Evolutionary conservation across 2,329 filamentous ascomycete genomes (phyloP).

Genomic region (Verticillium klebahnii): DNA sequence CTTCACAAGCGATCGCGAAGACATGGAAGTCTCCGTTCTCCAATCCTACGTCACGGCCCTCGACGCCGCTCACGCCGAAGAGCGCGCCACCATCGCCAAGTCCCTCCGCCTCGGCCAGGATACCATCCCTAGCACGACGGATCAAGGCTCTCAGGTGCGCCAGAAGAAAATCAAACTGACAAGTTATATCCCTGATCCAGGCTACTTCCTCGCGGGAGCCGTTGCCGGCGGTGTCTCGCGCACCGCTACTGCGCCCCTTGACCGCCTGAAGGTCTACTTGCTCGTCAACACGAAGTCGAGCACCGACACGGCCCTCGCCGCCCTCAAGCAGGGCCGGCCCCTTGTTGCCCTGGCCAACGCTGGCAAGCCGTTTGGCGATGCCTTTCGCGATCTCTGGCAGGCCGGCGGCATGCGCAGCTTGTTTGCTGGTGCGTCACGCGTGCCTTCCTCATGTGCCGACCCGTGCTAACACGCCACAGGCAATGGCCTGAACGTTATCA

Average conservation of each 20-base stretch:
- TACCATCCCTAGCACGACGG: background rate
- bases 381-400: slow-evolving; percentile 74
- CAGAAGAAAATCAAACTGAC: slow-evolving; percentile 52
- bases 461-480: slow-evolving; percentile 43
- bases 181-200: slow-evolving; percentile 76
- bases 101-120: background rate
- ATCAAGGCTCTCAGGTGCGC: slow-evolving; percentile 17
- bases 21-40: background rate
- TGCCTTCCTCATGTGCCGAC: background rate
- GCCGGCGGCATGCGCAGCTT: slow-evolving; percentile 83
- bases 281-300: slow-evolving; percentile 78
- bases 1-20: background rate
- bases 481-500: slow-evolving; percentile 92
- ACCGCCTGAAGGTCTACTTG: slow-evolving; percentile 94
- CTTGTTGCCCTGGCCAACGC: slow-evolving; percentile 61
- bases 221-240: slow-evolving; percentile 91
- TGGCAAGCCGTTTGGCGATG: slow-evolving; percentile 65
- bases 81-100: slow-evolving; percentile 2
- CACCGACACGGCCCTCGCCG: slow-evolving; percentile 53
- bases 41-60: background rate
- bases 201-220: slow-evolving; percentile 96
- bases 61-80: background rate
- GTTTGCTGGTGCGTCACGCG: slow-evolving; percentile 70
- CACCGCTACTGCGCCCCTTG: slow-evolving; percentile 91
- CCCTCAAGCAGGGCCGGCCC: slow-evolving; percentile 66